Evolutionary conservation across 2,329 filamentous ascomycete species (phyloP), one percentile per base, ranked within the genome.

Genomic region (Colletotrichum spaethianum): DNA sequence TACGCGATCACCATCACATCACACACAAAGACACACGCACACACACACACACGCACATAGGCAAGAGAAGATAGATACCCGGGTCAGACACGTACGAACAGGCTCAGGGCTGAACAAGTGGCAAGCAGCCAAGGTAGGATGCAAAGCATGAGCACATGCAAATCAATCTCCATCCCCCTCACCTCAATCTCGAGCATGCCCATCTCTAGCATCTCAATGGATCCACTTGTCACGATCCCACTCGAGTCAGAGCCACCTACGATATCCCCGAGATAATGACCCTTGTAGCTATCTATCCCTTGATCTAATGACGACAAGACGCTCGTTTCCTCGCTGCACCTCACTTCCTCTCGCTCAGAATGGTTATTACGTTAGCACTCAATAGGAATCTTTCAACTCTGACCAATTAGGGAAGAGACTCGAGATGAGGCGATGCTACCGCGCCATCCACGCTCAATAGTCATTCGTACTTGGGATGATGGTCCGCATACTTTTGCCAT

Each of bases 181-280:
- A 28, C 40, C 28, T 42, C 26, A 44, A 46, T 46, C 18, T 60
- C 40, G 26, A 28, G 38, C 42, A 18, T 26, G 1, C 31, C 40
- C 7, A 23, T 36, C 42, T n/a, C 20, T n/a, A 38, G 31, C 44
- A 23, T 38, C 31, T 26, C 11, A 18, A n/a, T 20, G 28, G n/a
- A n/a, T 50, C 42, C 57, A 48, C 57, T 46, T 18, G 42, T 23
- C 40, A 33, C 42, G 42, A 62, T 50, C n/a, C 44, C 31, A 36
- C 59, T 48, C n/a, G 42, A 50, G 20, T 53, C 28, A 50, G 6
- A 33, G 23, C 18, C 57, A 36, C 20, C 59, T 20, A 48, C 52
- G 4, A 55, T 14, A 23, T 38, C 31, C 31, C n/a, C n/a, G n/a
- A 40, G 33, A 31, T 53, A 31, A 14, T 14, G n/a, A 11, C 12